Conservation (phyloP, 2,329 filamentous ascomycete species). For the Phyllosticta capitalensis region DNA sequence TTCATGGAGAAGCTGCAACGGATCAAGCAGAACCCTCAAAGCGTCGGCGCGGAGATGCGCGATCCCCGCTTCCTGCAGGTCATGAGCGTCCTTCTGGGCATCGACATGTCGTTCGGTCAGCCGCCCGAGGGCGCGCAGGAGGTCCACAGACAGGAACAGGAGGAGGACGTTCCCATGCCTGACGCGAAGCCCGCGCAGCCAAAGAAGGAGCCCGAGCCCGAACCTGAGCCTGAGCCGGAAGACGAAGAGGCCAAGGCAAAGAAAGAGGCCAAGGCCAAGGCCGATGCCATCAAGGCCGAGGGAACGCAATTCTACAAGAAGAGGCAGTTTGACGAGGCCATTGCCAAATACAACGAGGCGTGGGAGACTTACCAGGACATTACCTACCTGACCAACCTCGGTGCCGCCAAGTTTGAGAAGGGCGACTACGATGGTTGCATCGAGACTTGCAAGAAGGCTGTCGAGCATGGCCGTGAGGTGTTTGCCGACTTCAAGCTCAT, state of each 20-base stretch:
- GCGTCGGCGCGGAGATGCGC: conserved; percentile 68
- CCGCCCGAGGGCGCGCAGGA: conserved; percentile 38
- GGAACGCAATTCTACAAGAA: conserved; percentile 98
- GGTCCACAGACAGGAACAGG: conserved; percentile 38
- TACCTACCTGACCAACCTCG: conserved; percentile 93
- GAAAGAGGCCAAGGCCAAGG: conserved; percentile 83
- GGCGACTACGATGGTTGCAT: conserved; percentile 85
- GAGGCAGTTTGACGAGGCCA: conserved; percentile 88
- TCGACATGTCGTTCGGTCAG: conserved; percentile 71
- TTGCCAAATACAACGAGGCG: conserved; percentile 86
- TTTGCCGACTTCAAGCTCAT: conserved; percentile 97
- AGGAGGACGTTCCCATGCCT: conserved; percentile 70
- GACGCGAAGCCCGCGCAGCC: conserved; percentile 48
- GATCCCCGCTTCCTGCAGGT: conserved; percentile 92
- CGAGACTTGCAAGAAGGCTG: conserved; percentile 75
- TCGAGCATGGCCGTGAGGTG: conserved; percentile 80
- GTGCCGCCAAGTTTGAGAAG: conserved; percentile 92
- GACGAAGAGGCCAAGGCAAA: conserved; percentile 78
- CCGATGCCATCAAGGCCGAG: conserved; percentile 87
- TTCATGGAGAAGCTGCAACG: conserved; percentile 89
- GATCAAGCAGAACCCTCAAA: conserved; percentile 70
- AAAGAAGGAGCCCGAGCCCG: conserved; percentile 51
- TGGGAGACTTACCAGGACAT: conserved; percentile 96
- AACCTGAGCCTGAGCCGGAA: conserved; percentile 53
- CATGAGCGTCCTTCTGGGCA: conserved; percentile 83